Conservation (phyloP, 805 yeast species). For the Ogataea haglerorum region DNA sequence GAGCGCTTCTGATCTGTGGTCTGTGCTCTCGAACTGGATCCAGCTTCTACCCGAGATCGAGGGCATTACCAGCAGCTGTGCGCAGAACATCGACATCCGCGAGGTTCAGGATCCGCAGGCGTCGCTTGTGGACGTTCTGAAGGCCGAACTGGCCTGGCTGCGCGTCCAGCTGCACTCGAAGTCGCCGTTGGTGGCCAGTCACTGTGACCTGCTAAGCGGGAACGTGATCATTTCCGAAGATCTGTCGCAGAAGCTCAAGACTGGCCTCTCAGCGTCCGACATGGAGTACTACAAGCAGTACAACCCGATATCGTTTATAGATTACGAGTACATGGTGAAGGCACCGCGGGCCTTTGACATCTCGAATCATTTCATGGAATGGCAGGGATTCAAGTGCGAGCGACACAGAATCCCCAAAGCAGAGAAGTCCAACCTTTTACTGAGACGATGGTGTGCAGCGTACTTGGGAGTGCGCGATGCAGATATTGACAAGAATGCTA, state of each 20-base stretch:
- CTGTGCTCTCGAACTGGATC: constrained; percentile 60
- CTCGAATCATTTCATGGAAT: constrained; percentile 71
- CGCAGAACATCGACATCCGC: constrained; percentile 31
- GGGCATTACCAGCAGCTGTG: constrained; percentile 36
- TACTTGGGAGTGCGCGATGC: constrained; percentile 41
- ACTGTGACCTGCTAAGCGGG: constrained; percentile 72
- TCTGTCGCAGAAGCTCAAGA: constrained; percentile 19
- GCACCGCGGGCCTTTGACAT: constrained; percentile 74
- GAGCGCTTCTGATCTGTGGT: constrained; percentile 51
- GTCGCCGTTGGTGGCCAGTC: constrained; percentile 61
- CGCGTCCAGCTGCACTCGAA: constrained; percentile 35
- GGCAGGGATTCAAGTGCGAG: constrained; percentile 81
- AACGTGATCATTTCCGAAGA: constrained; percentile 60
- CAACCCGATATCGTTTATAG: constrained; percentile 57
- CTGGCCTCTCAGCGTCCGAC: constrained; percentile 10
- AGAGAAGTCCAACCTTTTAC: constrained; percentile 36
- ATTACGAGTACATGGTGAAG: constrained; percentile 69
- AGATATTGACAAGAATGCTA: constrained; percentile 15
- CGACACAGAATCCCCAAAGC: constrained; percentile 57
- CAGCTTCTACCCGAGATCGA: constrained; percentile 52
- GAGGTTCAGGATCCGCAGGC: constrained; percentile 10
- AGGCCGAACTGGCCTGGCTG: constrained; percentile 55
- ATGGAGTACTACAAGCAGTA: constrained; percentile 9
- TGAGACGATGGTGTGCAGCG: constrained; percentile 56
- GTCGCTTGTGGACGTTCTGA: constrained; percentile 37